Evolutionary conservation across 108 stramenopile species (phyloP).

Genomic region (Stephanodiscus minutulus): DNA sequence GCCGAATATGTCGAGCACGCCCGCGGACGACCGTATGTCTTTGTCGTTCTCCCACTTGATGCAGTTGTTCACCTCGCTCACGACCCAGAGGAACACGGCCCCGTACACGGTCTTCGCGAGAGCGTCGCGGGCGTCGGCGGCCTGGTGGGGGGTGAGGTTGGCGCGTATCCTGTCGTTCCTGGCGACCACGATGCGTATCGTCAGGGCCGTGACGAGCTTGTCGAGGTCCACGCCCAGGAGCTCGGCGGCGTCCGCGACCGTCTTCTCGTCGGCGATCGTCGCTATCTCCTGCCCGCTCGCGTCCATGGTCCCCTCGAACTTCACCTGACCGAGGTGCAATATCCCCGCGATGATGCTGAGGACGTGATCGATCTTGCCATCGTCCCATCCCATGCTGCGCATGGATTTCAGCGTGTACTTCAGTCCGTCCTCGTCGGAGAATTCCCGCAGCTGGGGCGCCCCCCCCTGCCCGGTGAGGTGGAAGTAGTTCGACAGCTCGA

Average conservation of each 20-base stretch:
- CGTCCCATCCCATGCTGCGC: slow-evolving; percentile 78
- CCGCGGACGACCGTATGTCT: slow-evolving; percentile 80
- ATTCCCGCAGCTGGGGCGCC: slow-evolving; percentile 82
- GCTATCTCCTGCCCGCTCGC: slow-evolving; percentile 71
- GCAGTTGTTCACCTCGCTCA: slow-evolving; percentile 85
- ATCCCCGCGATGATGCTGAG: slow-evolving; percentile 85
- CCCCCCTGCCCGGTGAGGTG: slow-evolving; percentile 90
- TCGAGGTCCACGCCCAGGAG: slow-evolving; percentile 83
- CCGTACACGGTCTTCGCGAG: slow-evolving; percentile 95
- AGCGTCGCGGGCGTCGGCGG: slow-evolving; percentile 91
- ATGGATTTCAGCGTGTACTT: slow-evolving; percentile 85
- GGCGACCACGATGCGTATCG: slow-evolving; percentile 79
- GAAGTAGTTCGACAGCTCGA: slow-evolving; percentile 77
- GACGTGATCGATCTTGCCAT: slow-evolving; percentile 71
- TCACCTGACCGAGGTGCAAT: slow-evolving; percentile 88
- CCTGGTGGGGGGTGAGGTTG: slow-evolving; percentile 76
- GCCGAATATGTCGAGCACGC: slow-evolving; percentile 99
- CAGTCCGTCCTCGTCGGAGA: slow-evolving; percentile 90
- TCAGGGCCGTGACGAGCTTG: slow-evolving; percentile 76
- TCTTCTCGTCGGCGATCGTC: slow-evolving; percentile 63
- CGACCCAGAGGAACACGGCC: slow-evolving; percentile 88
- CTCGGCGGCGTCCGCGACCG: slow-evolving; percentile 66
- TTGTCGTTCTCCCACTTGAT: slow-evolving; percentile 83
- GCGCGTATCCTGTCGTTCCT: slow-evolving; percentile 83
- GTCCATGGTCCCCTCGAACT: slow-evolving; percentile 68